Evolutionary conservation across 805 yeast species (phyloP), one percentile per base, ranked within the genome.

Genomic region (Debaryomyces maramus): DNA sequence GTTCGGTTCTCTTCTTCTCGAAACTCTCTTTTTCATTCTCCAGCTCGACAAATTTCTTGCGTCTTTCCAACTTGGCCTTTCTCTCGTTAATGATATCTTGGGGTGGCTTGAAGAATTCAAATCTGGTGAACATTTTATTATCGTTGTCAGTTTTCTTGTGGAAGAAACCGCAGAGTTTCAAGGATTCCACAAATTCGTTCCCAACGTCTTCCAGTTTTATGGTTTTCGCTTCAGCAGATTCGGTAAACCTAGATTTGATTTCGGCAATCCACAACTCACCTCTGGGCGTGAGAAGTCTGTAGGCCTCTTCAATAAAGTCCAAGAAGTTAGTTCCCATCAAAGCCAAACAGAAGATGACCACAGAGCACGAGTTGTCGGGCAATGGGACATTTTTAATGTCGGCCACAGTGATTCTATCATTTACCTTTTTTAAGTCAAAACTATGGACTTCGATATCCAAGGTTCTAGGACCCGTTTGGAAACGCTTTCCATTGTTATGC

Each of bases 191-290:
- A 63, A 93, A 93, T 51, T 85, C 90, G n/a, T 76, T 76, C 11
- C 91, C 91, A 0, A 67, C 58, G 37, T 77, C 63, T 42, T 77
- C 47, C 61, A 79, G 58, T 10, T 47, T 49, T 20, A 50, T 48
- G 14, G 48, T 42, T 33, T 51, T 56, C 11, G 54, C 36, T 21
- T 55, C 60, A 11, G 55, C 43, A 10, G 65, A 62, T 53, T 89
- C 96, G 5, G 78, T 68, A 53, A 93, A 87, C 55, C 99, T 73
- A 1, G 97, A 88, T 63, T 91, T 91, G 65, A 93, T 93, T 60
- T 93, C 99, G 2, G 98, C 93, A 34, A 93, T 88, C 99, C 99
- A 93, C 34, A 93, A 66, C 59, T 91, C 96, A 19, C 99, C 98
- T 44, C 88, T 75, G 31, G 96, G 96, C 7, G 88, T 83, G 38